Evolutionary conservation across 495 filamentous ascomycete genomes (phyloP).

Genomic region (Oidiodendron maius): DNA sequence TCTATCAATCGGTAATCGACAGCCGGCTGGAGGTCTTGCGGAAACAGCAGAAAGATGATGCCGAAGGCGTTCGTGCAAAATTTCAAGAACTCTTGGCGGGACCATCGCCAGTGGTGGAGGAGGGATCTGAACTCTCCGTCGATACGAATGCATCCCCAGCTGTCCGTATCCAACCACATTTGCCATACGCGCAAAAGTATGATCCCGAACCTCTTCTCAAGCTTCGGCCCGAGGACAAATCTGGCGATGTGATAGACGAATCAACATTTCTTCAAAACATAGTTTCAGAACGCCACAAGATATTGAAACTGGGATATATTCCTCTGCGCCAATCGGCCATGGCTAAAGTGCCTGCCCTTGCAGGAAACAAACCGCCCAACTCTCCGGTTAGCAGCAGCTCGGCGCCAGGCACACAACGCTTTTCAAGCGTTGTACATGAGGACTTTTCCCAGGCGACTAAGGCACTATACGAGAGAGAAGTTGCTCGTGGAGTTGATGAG

Average conservation of each 20-base stretch:
- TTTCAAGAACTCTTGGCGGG: constrained; percentile 39
- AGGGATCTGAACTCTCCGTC: constrained; percentile 23
- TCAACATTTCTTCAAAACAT: constrained; percentile 53
- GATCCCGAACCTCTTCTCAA: constrained; percentile 72
- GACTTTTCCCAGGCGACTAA: constrained; percentile 91
- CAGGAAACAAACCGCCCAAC: constrained; percentile 5
- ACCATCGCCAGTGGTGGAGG: constrained; percentile 24
- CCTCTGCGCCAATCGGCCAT: constrained; percentile 47
- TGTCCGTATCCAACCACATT: constrained; percentile 18
- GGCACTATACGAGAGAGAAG: constrained; percentile 86
- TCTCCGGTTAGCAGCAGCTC: constrained; percentile 34
- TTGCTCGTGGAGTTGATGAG: constrained; percentile 85
- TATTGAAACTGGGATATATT: constrained; percentile 65
- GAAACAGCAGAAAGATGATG: constrained; percentile 66
- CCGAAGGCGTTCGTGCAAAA: constrained; percentile 52
- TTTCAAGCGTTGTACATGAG: constrained; percentile 68
- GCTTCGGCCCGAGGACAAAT: constrained; percentile 62
- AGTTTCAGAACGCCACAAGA: constrained; percentile 53
- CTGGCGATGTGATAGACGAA: constrained; percentile 56
- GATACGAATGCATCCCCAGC: constrained; percentile 13
- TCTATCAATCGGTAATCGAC: constrained; percentile 73
- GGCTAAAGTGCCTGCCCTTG: constrained; percentile 18
- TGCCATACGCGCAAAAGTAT: constrained; percentile 33
- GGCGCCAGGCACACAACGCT: constrained; percentile 58
- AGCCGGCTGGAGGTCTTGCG: constrained; percentile 62